These are phyloP conservation scores for Canavalia gladiata DNA, from an alignment of 306 rosid species.

Conservation along the genomic window DNA sequence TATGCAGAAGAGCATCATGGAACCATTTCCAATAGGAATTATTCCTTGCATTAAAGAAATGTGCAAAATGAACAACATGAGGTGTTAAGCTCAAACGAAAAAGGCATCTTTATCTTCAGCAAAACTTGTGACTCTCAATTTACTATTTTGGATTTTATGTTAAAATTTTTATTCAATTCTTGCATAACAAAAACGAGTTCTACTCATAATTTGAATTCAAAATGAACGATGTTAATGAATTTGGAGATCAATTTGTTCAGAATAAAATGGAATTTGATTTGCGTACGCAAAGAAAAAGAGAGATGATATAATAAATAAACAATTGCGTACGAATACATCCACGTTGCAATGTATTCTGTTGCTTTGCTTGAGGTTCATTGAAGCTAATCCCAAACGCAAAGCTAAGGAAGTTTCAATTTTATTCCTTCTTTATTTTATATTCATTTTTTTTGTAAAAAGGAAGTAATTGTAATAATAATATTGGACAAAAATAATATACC, in stretches of 20 bases:
- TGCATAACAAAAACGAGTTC: background rate
- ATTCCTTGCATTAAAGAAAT: background rate
- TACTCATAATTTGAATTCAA: background rate
- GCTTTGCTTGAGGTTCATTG: slow-evolving; percentile 45
- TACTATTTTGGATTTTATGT: background rate
- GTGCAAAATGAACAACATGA: background rate
- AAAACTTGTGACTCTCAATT: background rate
- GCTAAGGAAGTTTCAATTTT: background rate
- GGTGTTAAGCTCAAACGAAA: background rate
- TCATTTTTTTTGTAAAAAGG: background rate
- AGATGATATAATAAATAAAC: background rate
- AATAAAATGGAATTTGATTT: slow-evolving; percentile 29
- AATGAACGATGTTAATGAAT: background rate
- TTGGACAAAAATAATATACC: background rate
- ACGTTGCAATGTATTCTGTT: slow-evolving; percentile 9
- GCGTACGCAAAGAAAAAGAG: slow-evolving; percentile 32
- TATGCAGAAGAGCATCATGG: background rate
- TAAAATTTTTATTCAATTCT: background rate
- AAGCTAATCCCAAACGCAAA: slow-evolving; percentile 30
- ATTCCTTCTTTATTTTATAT: background rate
- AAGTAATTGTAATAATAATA: background rate
- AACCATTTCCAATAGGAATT: background rate
- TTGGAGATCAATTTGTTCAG: background rate
- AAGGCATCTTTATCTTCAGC: background rate
- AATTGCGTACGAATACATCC: slow-evolving; percentile 24